Percentiles rank a stretch among this genome's conserved stretches.
These are phyloP conservation scores for Penicillium occitanis DNA, from an alignment of 2,329 filamentous ascomycete species.

Conservation along the genomic window DNA sequence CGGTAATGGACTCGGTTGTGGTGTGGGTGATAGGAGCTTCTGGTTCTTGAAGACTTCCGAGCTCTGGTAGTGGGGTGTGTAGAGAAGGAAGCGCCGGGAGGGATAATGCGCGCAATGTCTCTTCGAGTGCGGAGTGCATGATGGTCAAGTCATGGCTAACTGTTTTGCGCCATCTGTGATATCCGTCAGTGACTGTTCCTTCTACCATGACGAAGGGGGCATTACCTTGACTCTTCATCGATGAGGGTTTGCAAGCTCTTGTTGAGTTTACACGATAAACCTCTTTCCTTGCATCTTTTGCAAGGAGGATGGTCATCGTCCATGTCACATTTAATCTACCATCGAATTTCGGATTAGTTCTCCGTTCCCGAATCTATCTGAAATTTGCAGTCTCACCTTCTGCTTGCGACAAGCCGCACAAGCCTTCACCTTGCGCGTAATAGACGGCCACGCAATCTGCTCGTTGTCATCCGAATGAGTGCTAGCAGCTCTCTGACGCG, in stretches of 20 bases:
- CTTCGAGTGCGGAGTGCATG: constrained; percentile 23
- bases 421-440: constrained; percentile 45
- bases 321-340: constrained; percentile 51
- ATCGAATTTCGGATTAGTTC: neutral
- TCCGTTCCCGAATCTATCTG: neutral
- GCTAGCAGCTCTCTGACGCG: constrained; percentile 18
- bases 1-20: neutral
- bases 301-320: constrained; percentile 47
- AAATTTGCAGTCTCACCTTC: constrained; percentile 39
- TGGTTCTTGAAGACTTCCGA: constrained; percentile 7
- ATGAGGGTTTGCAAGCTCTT: constrained; percentile 49
- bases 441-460: constrained; percentile 28
- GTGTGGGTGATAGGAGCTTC: neutral
- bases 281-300: constrained; percentile 47
- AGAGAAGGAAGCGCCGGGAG: constrained; percentile 42
- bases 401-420: constrained; percentile 54
- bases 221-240: constrained; percentile 39
- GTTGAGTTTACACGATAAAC: constrained; percentile 49
- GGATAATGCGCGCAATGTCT: constrained; percentile 40
- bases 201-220: neutral
- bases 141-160: constrained; percentile 22
- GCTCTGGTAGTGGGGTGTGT: constrained; percentile 31
- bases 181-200: neutral
- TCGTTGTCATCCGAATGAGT: constrained; percentile 21
- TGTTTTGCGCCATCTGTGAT: constrained; percentile 29